Evolutionary conservation across 805 yeast species (phyloP).

Genomic region (Nakazawaea pomicola): DNA sequence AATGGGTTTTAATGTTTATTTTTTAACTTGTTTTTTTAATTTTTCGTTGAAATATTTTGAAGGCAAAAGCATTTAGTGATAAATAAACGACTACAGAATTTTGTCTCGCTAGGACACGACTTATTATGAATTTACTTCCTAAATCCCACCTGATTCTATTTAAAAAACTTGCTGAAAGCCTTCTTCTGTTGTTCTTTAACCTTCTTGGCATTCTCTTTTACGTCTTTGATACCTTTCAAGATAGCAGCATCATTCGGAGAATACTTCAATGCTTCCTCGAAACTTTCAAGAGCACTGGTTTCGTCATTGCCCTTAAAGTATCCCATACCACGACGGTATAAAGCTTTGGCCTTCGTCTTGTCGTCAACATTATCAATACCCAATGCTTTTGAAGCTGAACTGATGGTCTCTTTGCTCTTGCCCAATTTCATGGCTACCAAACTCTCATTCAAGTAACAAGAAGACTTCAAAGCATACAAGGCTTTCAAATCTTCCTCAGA

Average conservation of each 20-base stretch:
- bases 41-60: slow-evolving; percentile 6
- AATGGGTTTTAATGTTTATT: slow-evolving; percentile 1
- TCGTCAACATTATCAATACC: slow-evolving; percentile 55
- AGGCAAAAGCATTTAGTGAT: background rate
- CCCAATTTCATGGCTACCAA: slow-evolving; percentile 64
- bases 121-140: too few relatives aligned
- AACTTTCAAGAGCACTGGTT: slow-evolving; percentile 61
- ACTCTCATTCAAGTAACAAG: slow-evolving; percentile 69
- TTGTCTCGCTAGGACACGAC: too few relatives aligned
- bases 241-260: slow-evolving; percentile 75
- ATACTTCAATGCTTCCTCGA: slow-evolving; percentile 57
- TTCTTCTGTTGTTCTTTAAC: slow-evolving; percentile 66
- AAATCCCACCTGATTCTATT: too few relatives aligned
- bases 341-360: slow-evolving; percentile 76
- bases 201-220: slow-evolving; percentile 32
- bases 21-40: background rate
- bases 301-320: slow-evolving; percentile 57
- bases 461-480: slow-evolving; percentile 50
- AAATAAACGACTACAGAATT: slow-evolving; percentile 5
- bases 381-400: slow-evolving; percentile 62
- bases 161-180: slow-evolving; percentile 68
- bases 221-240: slow-evolving; percentile 54
- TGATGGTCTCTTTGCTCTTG: slow-evolving; percentile 47
- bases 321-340: slow-evolving; percentile 81
- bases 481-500: slow-evolving; percentile 46